Base-by-base conservation (phyloP, 345 rosid species). In the Populus nigra region DNA sequence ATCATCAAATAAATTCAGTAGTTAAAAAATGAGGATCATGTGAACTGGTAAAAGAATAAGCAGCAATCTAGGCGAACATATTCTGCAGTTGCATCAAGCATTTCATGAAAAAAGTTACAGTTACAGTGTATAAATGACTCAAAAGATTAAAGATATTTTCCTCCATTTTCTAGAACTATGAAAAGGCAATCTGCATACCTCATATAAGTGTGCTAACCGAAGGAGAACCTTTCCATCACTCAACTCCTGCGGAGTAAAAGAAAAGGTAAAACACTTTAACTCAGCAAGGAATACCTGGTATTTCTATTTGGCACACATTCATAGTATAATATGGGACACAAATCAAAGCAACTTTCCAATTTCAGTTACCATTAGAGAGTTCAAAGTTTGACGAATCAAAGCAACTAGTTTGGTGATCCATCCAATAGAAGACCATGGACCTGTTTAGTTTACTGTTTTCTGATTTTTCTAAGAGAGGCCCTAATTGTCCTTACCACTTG, bases 141-240 rank as follows among this genome's bases (percentile, higher is more conserved):
- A 57, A 9, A 33, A 70, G 45, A 43, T 70, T 45, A 47, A 23
- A 45, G 16, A 20, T 70, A 55, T 15, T 27, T 43, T 72, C 36
- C 43, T 50, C 0, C 63, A 50, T 71, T 12, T 71, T 39, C 59
- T 35, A 45, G 16, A 72, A 22, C 75, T 49, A 73, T 69, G 82
- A 71, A 25, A 80, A 23, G 38, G 78, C 75, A 47, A 69, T 55
- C 36, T 39, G 25, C 77, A 53, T 65, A 94, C 99, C 94, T 93
- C 97, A 31, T 85, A 95, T 71, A 93, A 80, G 85, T 93, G 98
- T 72, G 99, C 98, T 86, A 95, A 84, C 76, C 99, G 90, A 66
- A 95, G 69, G 67, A 95, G 92, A 68, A 91, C 91, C 77, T 82
- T 84, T 65, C 93, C 92, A 66, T 86, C 84, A 82, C 91, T 93